Conservation (phyloP, 495 filamentous ascomycete genomes). For the Cetradonia linearis region DNA sequence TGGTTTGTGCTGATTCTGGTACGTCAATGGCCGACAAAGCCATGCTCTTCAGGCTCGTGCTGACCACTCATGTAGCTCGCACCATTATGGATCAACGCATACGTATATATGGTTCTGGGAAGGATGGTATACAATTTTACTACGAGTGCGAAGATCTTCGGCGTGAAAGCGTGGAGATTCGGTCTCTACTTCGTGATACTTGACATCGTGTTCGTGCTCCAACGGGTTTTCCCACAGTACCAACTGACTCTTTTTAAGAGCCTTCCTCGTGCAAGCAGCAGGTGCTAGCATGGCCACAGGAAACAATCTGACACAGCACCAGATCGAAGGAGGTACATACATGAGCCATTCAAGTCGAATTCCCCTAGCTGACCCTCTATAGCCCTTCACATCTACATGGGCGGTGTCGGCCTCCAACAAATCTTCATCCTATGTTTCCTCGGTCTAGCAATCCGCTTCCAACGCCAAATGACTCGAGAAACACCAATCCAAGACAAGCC, state of each 20-base stretch:
- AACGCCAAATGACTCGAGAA: slow-evolving; percentile 29
- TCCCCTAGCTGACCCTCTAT: slow-evolving; percentile 21
- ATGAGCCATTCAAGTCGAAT: slow-evolving; percentile 1
- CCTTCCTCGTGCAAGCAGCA: slow-evolving; percentile 51
- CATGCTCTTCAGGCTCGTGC: not conserved
- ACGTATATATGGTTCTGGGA: slow-evolving; percentile 58
- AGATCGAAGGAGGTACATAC: slow-evolving; percentile 13
- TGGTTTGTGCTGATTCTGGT: slow-evolving; percentile 30
- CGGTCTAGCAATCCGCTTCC: slow-evolving; percentile 39
- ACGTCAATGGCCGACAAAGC: not conserved
- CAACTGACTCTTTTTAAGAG: not conserved
- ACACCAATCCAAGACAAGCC: slow-evolving; percentile 12
- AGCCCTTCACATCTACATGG: slow-evolving; percentile 51
- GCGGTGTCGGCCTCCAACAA: slow-evolving; percentile 50
- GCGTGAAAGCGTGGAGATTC: slow-evolving; percentile 41
- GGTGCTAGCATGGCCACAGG: slow-evolving; percentile 40
- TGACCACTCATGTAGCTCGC: slow-evolving; percentile 24
- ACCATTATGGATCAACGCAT: slow-evolving; percentile 48
- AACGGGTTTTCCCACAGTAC: not conserved
- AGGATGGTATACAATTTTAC: slow-evolving; percentile 52
- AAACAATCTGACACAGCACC: slow-evolving; percentile 14
- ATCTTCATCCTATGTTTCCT: slow-evolving; percentile 48
- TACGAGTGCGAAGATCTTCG: slow-evolving; percentile 36
- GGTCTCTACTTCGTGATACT: slow-evolving; percentile 50
- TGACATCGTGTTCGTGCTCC: slow-evolving; percentile 39